Conservation (phyloP, 805 yeast genomes). For the Metschnikowia kunwiensis region DNA sequence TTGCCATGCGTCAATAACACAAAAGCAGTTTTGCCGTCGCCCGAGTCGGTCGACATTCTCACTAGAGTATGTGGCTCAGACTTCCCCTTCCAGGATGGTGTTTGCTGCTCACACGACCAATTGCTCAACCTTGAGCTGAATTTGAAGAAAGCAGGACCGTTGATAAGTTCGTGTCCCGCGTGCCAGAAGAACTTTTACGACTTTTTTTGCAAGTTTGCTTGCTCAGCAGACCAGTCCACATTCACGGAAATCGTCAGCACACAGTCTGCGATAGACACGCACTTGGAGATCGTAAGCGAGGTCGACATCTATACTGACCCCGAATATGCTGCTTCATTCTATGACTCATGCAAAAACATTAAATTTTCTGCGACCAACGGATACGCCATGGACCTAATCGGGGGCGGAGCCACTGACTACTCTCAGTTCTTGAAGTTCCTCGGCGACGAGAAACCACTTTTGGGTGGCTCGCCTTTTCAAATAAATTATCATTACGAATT, state of each 20-base stretch:
- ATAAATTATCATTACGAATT: constrained; percentile 64
- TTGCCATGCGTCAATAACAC: constrained; percentile 72
- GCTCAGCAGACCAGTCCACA: constrained; percentile 77
- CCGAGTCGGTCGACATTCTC: constrained; percentile 44
- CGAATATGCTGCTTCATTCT: constrained; percentile 60
- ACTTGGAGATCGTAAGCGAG: constrained; percentile 64
- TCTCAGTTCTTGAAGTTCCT: constrained; percentile 75
- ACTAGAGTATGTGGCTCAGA: constrained; percentile 69
- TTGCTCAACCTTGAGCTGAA: constrained; percentile 45
- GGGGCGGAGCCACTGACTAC: constrained; percentile 90
- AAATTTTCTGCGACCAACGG: constrained; percentile 95
- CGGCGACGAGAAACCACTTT: constrained; percentile 89
- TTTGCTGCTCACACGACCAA: constrained; percentile 75
- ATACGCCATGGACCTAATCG: constrained; percentile 92
- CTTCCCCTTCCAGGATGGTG: constrained; percentile 48
- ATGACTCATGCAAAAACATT: constrained; percentile 81
- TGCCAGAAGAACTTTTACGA: constrained; percentile 82
- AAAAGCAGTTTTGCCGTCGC: constrained; percentile 46
- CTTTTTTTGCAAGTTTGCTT: constrained; percentile 83
- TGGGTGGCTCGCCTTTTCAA: constrained; percentile 96
- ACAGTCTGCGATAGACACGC: constrained; percentile 46
- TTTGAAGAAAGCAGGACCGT: constrained; percentile 38
- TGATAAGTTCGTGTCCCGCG: constrained; percentile 70
- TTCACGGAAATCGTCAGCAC: constrained; percentile 67
- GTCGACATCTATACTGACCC: constrained; percentile 60